Percentiles rank a stretch among this genome's conserved stretches.
These are phyloP conservation scores for Balakata baccata DNA, from an alignment of 345 rosid species.

Conservation along the genomic window DNA sequence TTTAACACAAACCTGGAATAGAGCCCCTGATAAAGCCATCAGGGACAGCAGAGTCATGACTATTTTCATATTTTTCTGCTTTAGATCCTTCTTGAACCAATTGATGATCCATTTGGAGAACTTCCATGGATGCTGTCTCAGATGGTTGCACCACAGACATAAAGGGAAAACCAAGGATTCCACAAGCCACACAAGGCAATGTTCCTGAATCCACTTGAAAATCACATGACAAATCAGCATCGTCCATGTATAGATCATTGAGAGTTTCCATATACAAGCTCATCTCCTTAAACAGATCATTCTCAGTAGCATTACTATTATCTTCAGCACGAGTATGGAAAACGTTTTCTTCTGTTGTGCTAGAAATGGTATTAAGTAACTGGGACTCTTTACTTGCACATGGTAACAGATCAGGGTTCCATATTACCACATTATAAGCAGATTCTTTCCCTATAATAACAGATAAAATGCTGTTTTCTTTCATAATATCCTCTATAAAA, in stretches of 20 bases:
- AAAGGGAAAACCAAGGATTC: conserved; percentile 98
- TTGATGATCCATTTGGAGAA: conserved; percentile 24
- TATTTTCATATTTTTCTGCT: conserved; percentile 15
- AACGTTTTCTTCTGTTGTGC: conserved; percentile 35
- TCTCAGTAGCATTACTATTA: conserved; percentile 28
- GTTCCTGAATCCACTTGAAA: conserved; percentile 91
- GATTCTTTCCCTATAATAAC: conserved; percentile 55
- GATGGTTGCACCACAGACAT: conserved; percentile 89
- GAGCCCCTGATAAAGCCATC: conserved; percentile 20
- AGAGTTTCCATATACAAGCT: conserved; percentile 79
- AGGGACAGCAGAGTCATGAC: conserved; percentile 15
- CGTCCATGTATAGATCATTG: conserved; percentile 60
- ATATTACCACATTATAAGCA: conserved; percentile 46
- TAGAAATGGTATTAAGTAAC: conserved; percentile 28
- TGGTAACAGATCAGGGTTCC: conserved; percentile 85
- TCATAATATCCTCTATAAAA: conserved; percentile 77
- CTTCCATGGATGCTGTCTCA: conserved; percentile 42
- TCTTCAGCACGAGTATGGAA: conserved; percentile 34
- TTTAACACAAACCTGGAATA: conserved; percentile 34
- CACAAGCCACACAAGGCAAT: conserved; percentile 90
- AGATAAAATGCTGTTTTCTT: conserved; percentile 58
- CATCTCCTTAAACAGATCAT: conserved; percentile 68
- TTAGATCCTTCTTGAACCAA: conserved; percentile 19
- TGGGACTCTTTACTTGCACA: conserved; percentile 50
- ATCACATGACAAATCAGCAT: conserved; percentile 68